Evolutionary conservation across 2,329 filamentous ascomycete species (phyloP).

Genomic region (Ophiocordyceps sinensis): DNA sequence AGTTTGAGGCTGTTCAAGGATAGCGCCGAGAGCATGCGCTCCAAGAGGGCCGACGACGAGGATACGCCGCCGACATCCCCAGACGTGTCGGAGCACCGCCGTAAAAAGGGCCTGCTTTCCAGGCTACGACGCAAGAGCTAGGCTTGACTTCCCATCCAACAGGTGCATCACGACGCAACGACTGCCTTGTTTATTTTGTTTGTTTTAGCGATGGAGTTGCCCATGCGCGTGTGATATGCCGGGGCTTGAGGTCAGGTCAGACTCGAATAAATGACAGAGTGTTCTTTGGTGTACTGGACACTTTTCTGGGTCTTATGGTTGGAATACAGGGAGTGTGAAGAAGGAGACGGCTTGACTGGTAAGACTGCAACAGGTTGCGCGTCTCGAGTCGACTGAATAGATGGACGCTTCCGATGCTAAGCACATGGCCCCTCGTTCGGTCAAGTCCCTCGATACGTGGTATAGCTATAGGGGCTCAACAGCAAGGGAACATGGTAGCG

Average conservation of each 20-base stretch:
- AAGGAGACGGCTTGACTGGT: no score
- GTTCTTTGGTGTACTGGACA: no score
- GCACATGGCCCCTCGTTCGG: no score
- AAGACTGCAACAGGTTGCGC: no score
- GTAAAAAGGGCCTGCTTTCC: constrained; percentile 10
- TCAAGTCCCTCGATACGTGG: constrained; percentile 66
- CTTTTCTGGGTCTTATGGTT: no score
- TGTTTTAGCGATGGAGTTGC: constrained; percentile 10
- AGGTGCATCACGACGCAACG: constrained; percentile 5
- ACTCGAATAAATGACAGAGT: not conserved
- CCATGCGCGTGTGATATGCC: not conserved
- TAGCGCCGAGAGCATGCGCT: constrained; percentile 21
- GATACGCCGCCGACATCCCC: constrained; percentile 22
- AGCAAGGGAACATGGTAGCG: constrained; percentile 71
- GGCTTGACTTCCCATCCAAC: not conserved
- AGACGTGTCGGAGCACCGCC: constrained; percentile 13
- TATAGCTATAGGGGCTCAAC: constrained; percentile 66
- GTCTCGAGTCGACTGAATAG: no score
- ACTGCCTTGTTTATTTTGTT: constrained; percentile 2
- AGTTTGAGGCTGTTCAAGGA: constrained; percentile 21
- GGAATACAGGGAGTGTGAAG: no score
- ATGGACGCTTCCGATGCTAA: no score
- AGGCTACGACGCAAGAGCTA: constrained; percentile 4
- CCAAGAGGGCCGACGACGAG: constrained; percentile 11
- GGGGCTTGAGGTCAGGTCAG: not conserved